Base-by-base conservation (phyloP, 352 stramenopile genomes). In the Aphanomyces cochlioides region DNA sequence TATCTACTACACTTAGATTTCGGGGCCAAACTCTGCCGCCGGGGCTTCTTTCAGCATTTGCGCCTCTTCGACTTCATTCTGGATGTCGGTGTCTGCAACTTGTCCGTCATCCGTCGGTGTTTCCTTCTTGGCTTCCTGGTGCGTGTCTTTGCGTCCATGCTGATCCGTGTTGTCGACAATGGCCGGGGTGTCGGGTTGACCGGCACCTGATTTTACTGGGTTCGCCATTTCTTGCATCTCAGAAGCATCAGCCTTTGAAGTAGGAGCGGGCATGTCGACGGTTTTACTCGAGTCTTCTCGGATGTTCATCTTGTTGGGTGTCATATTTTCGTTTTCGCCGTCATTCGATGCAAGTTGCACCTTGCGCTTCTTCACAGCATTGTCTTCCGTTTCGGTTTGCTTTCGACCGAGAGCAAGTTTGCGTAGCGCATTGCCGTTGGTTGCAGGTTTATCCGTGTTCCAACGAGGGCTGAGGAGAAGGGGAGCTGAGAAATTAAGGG, bases 321-420 rank as follows among this genome's bases (percentile, higher is more conserved):
- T 3, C 6, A 56, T 34, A 43, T 70, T 70, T 50, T 70, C 64
- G 40, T 43, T 39, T 38, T 56, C 48, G 15, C 13, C 12, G 15
- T 45, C 37, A 12, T 37, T 4, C 4, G 21, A 10, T 13, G n/a
- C 19, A 4, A 19, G 15, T 19, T 45, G 7, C 8, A 45, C 5
- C 38, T 70, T 70, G 50, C n/a, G 13, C 39, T 64, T 60, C 36
- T 70, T 70, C 47, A 28, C 54, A n/a, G 7, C 19, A 13, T 28
- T 10, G 28, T 37, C 15, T 12, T 21, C 15, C 12, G 10, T 39
- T 12, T 59, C 45, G n/a, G 41, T 50, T 10, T 38, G n/a, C 21
- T 70, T 70, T 19, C 64, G 64, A 15, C 43, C 64, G 2, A 70
- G 54, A 6, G 61, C 47, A 10, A 70, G 28, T 39, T 70, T 70